phyloP scores from a whole-genome alignment of 192 early-diverging fungal species.

The Diversispora epigaea region DNA sequence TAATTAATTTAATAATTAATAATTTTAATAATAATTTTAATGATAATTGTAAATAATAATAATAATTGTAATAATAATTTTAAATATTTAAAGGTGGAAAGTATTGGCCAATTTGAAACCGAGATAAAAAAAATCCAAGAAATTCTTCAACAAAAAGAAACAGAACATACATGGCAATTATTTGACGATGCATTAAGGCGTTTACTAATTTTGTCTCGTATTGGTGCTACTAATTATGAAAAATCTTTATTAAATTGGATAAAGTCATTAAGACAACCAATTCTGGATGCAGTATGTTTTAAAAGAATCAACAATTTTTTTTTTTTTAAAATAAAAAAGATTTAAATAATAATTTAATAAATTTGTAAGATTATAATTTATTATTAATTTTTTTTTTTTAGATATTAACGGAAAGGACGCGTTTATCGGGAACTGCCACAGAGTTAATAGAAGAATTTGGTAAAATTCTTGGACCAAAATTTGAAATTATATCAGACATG shows the following conservation, averaged over 20 bases:
- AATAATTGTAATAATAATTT: no score
- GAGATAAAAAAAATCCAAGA: conserved; percentile 40
- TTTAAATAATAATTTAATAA: background rate
- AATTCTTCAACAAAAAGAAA: conserved; percentile 59
- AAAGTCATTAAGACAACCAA: conserved; percentile 48
- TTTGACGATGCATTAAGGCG: conserved; percentile 60
- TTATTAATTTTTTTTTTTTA: conserved; percentile 35
- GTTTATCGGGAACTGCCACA: conserved; percentile 68
- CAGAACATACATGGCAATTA: conserved; percentile 68
- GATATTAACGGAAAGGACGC: conserved; percentile 73
- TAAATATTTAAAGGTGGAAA: conserved; percentile 16
- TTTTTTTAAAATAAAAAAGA: background rate
- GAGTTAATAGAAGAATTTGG: conserved; percentile 64
- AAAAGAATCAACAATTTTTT: background rate
- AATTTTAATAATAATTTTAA: no score
- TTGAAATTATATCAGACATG: conserved; percentile 59
- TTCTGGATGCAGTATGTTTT: conserved; percentile 51
- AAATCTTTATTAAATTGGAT: conserved; percentile 45
- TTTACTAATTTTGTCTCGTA: conserved; percentile 45
- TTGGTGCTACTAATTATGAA: conserved; percentile 44
- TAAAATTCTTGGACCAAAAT: conserved; percentile 58
- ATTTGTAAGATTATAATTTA: no score
- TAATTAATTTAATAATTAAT: no score
- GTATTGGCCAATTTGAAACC: conserved; percentile 36
- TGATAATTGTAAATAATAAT: no score